phyloP scores from a whole-genome alignment of 768 basidiomycete species.

The Calocybe gangraenosa region DNA sequence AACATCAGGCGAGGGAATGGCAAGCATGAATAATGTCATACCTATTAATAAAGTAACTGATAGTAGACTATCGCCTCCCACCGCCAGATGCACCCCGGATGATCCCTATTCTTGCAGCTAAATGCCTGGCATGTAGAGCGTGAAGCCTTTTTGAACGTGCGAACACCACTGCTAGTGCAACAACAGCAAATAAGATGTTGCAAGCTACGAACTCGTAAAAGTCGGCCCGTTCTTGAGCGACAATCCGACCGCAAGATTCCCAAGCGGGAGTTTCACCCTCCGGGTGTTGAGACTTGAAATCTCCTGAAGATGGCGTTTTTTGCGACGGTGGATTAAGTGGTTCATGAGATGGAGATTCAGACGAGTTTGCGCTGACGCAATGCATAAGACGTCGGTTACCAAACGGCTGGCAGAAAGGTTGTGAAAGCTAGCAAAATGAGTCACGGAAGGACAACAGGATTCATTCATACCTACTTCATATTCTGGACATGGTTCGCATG shows the following conservation, averaged over 20 bases:
- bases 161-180: conserved; percentile 64
- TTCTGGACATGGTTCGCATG: conserved; percentile 60
- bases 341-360: conserved; percentile 17
- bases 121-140: conserved; percentile 69
- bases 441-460: background rate
- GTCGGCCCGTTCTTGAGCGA: conserved; percentile 73
- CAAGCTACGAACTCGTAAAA: conserved; percentile 91
- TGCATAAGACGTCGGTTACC: conserved; percentile 90
- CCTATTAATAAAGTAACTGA: conserved; percentile 11
- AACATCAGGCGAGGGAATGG: background rate
- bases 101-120: conserved; percentile 85
- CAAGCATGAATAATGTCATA: background rate
- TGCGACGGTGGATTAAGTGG: conserved; percentile 5
- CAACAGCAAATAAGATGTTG: conserved; percentile 66
- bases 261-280: conserved; percentile 74
- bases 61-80: conserved; percentile 11
- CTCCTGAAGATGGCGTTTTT: conserved; percentile 16
- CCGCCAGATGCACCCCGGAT: conserved; percentile 32
- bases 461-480: conserved; percentile 45
- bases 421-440: conserved; percentile 49
- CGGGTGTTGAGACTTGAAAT: conserved; percentile 17
- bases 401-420: conserved; percentile 95
- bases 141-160: conserved; percentile 66
- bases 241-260: conserved; percentile 90
- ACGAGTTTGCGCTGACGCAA: conserved; percentile 48